Percentiles rank a stretch among this genome's conserved stretches.
Conservation (phyloP, 192 early-diverging fungal genomes). For the Mortierella alpina region DNA sequence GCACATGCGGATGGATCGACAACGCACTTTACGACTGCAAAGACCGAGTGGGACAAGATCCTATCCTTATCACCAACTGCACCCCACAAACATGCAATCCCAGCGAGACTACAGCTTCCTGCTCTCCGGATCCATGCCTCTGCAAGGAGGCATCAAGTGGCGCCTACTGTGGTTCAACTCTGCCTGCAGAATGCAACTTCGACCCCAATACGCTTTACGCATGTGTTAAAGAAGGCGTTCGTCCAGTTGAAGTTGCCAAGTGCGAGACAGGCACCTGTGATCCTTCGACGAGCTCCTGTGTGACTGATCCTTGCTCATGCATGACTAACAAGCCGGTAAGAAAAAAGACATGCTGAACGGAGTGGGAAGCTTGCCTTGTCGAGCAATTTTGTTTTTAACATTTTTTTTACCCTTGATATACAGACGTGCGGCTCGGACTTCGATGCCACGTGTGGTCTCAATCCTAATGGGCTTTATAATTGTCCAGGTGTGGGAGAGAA, state of each 20-base stretch:
- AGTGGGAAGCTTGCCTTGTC: too few species aligned
- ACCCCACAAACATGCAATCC: background rate
- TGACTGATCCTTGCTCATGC: conserved; percentile 7
- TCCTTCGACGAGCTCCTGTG: background rate
- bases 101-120: background rate
- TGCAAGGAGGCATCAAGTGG: too few species aligned
- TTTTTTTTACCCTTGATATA: background rate
- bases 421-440: conserved; percentile 3
- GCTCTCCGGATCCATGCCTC: background rate
- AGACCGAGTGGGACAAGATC: background rate
- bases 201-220: background rate
- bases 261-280: background rate
- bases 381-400: background rate
- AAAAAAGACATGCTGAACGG: background rate
- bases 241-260: background rate
- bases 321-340: background rate
- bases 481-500: background rate
- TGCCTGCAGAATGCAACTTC: background rate
- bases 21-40: conserved; percentile 2
- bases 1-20: background rate
- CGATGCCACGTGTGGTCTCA: background rate
- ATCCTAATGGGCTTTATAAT: background rate
- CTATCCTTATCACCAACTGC: background rate
- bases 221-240: background rate
- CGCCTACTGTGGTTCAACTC: background rate